Evolutionary conservation across 345 rosid genomes (phyloP).

Genomic region (Boechera divaricarpa): DNA sequence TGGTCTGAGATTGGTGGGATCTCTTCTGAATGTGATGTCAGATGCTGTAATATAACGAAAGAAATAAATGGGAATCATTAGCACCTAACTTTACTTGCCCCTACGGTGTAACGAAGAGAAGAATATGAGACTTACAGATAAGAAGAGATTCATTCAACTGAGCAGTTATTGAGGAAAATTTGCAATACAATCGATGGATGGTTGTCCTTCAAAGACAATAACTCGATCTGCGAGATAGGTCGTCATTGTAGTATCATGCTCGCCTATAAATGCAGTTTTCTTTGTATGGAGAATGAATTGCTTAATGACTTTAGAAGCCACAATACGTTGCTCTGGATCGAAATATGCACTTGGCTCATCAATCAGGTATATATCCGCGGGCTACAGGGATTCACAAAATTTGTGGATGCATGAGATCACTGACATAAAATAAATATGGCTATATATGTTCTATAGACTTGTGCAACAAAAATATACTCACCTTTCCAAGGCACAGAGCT

Average conservation of each 20-base stretch:
- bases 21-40: conserved; percentile 93
- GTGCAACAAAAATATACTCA: conserved; percentile 32
- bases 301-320: conserved; percentile 98
- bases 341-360: conserved; percentile 99
- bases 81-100: no score
- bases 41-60: conserved; percentile 58
- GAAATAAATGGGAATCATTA: neutral
- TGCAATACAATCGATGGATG: conserved; percentile 87
- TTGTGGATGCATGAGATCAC: conserved; percentile 31
- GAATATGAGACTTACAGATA: conserved; percentile 68
- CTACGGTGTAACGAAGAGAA: neutral
- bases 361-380: conserved; percentile 95
- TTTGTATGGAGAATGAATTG: conserved; percentile 95
- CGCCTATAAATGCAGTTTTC: conserved; percentile 99
- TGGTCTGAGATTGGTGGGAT: conserved; percentile 91
- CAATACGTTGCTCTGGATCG: conserved; percentile 98
- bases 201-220: conserved; percentile 88
- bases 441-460: neutral
- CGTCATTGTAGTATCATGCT: conserved; percentile 98
- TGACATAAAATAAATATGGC: neutral
- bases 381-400: conserved; percentile 46
- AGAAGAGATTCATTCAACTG: conserved; percentile 97
- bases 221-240: conserved; percentile 93
- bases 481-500: conserved; percentile 97
- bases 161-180: conserved; percentile 91